Conservation (phyloP, 139 green algal species). For the Volvox reticuliferus region DNA sequence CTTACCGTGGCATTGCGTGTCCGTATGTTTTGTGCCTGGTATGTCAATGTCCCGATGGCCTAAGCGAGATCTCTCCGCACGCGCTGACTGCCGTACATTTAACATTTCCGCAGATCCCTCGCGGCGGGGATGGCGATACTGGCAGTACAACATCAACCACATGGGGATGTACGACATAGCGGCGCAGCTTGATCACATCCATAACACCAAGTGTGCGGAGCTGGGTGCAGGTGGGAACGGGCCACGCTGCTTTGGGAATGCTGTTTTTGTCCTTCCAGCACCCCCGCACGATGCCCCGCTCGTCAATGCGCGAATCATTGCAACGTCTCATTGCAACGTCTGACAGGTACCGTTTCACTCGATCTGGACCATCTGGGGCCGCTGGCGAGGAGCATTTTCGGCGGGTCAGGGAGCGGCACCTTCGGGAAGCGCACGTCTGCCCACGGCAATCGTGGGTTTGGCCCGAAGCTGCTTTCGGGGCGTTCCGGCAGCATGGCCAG, state of each 20-base stretch:
- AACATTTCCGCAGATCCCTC: conserved; percentile 50
- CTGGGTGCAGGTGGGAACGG: conserved; percentile 66
- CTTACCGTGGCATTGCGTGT: too few species aligned
- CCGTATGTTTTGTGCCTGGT: too few species aligned
- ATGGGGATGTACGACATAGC: conserved; percentile 82
- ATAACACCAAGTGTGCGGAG: conserved; percentile 88
- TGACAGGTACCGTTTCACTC: conserved; percentile 40
- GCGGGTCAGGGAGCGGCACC: neutral
- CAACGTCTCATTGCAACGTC: too few species aligned
- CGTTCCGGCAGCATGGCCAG: neutral
- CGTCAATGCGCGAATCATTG: too few species aligned
- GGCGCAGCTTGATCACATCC: conserved; percentile 85
- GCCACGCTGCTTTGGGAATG: neutral
- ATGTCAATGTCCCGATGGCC: too few species aligned
- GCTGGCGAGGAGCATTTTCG: neutral
- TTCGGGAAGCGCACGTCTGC: neutral
- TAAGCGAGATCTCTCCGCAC: too few species aligned
- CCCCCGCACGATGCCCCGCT: too few species aligned
- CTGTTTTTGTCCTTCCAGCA: too few species aligned
- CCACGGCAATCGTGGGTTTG: neutral
- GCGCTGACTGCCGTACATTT: too few species aligned
- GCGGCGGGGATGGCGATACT: conserved; percentile 79
- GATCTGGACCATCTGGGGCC: conserved; percentile 49
- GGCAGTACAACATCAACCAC: conserved; percentile 91
- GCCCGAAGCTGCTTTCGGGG: neutral